Base-by-base conservation (phyloP, 345 rosid species). In the Pelargonium nanum region DNA sequence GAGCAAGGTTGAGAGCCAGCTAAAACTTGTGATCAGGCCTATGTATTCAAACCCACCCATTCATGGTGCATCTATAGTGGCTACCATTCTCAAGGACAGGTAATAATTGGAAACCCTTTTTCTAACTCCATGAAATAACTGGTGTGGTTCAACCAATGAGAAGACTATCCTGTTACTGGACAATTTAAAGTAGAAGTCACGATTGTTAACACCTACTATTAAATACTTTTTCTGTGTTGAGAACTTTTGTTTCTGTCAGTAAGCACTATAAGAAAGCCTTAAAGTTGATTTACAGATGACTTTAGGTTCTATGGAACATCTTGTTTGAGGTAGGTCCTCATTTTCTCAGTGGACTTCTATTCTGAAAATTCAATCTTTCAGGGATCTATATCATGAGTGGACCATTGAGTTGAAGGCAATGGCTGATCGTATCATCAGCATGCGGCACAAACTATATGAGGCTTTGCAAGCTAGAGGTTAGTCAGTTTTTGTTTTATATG, bases 41-140 rank as follows among this genome's bases (percentile, higher is more conserved):
- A 86, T 91, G 97, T 88, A 84, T 75, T 88, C 96, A 52, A 85
- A 77, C 44, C 97, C 97, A 67, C 96, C 97, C 13, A 78, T 91
- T 34, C 96, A 91, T 54, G 97, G 97, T 61, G 96, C 94, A 59
- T 83, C 94, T 0, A 88, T 91, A 52, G 97, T 83, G 44, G 91
- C 92, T 58, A 48, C 76, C 53, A 79, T 91, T 67, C 85, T 91
- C 44, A 80, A 72, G 65, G 85, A 91, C 76, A 83, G 78, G 93
- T 81, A 71, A 63, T n/a, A 5, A 24, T 51, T 16, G 7, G 45
- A 10, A 34, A 34, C 45, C 6, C 1, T 34, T 34, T 34, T 34
- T 34, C 12, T 34, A 34, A 1, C 45, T 3, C 45, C 45, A 34
- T 34, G 45, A 34, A 9, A 9, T 15, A 34, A 34, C 13, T 34